Conservation (phyloP, 1,139 yeast genomes). For the Debaryomyces nepalensis region DNA sequence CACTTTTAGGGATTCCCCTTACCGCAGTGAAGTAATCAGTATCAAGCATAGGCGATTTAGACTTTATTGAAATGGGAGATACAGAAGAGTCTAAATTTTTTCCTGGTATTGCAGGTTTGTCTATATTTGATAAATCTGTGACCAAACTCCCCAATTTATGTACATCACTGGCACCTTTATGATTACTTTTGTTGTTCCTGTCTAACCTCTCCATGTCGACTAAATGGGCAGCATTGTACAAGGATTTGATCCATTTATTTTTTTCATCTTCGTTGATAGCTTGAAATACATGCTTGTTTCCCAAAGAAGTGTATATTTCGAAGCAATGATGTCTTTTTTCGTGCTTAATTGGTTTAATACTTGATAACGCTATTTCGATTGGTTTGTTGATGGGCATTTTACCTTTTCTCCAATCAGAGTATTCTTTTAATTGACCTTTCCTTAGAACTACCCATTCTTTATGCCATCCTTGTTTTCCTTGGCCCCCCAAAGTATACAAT, state of each 20-base stretch:
- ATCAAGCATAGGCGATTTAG: constrained; percentile 27
- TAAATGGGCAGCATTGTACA: constrained; percentile 54
- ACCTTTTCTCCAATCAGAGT: constrained; percentile 82
- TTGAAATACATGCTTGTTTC: constrained; percentile 75
- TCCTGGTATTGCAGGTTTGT: constrained; percentile 25
- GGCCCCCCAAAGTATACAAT: constrained; percentile 70
- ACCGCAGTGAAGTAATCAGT: constrained; percentile 49
- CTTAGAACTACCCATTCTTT: constrained; percentile 84
- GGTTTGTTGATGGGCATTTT: constrained; percentile 67
- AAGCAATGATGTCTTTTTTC: constrained; percentile 65
- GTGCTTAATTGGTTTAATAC: constrained; percentile 57
- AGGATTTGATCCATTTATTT: constrained; percentile 67
- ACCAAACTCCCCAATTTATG: constrained; percentile 17
- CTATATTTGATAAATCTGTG: constrained; percentile 16
- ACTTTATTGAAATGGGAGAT: constrained; percentile 43
- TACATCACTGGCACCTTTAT: constrained; percentile 13
- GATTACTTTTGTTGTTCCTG: constrained; percentile 1
- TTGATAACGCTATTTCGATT: constrained; percentile 72
- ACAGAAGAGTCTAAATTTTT: constrained; percentile 25
- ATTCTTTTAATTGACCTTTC: constrained; percentile 70
- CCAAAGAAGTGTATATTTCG: constrained; percentile 74
- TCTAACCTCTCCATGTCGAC: constrained; percentile 35
- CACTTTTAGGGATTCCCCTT: constrained; percentile 49
- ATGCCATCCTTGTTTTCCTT: constrained; percentile 85
- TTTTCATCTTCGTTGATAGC: constrained; percentile 74